Conservation (phyloP, 139 green algal genomes). For the Chlamydomonas schloesseri region DNA sequence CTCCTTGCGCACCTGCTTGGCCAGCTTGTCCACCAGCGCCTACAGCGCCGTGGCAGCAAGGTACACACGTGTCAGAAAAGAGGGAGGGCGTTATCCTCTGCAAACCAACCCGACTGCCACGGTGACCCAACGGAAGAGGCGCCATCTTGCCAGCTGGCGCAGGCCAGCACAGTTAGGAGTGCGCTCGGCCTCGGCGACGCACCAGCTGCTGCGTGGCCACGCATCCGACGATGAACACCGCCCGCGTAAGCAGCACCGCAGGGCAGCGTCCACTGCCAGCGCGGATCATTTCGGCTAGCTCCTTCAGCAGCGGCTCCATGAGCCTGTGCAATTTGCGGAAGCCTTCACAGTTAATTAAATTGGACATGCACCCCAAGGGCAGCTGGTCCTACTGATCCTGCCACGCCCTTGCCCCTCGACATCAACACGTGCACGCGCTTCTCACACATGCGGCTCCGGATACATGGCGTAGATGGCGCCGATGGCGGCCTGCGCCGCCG, state of each 20-base stretch:
- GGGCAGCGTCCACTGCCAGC: background rate
- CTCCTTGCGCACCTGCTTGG: conserved; percentile 69
- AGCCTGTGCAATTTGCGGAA: no score
- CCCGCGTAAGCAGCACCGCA: conserved; percentile 56
- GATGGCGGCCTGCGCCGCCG: conserved; percentile 80
- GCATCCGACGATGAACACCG: conserved; percentile 88
- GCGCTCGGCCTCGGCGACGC: background rate
- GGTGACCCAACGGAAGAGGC: no score
- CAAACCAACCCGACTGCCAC: no score
- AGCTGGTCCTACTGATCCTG: no score
- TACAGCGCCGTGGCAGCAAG: background rate
- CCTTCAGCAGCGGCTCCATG: conserved; percentile 25
- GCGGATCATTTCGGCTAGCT: background rate
- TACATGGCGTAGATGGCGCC: conserved; percentile 87
- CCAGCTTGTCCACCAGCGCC: conserved; percentile 75
- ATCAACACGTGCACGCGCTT: no score
- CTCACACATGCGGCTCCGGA: conserved; percentile 68
- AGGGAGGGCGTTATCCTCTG: no score
- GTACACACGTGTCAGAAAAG: no score
- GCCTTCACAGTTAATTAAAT: no score
- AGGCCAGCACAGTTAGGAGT: no score
- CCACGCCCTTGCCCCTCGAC: no score
- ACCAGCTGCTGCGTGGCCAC: conserved; percentile 87
- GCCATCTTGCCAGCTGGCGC: no score
- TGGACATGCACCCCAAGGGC: no score